Evolutionary conservation across 192 early-diverging fungal genomes (phyloP).

Genomic region (Spinellus fusiger): DNA sequence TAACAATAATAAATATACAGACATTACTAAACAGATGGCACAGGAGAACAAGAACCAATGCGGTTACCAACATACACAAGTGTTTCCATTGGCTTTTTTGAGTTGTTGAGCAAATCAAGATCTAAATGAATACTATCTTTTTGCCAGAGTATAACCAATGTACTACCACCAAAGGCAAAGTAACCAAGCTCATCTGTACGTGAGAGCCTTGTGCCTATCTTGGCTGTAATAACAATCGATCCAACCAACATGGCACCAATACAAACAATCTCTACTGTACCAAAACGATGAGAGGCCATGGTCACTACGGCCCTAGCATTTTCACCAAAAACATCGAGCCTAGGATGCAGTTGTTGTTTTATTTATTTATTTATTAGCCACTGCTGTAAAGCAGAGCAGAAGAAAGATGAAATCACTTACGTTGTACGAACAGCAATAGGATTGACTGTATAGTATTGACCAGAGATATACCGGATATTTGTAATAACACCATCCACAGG

Average conservation of each 20-base stretch:
- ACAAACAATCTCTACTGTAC: slow-evolving; percentile 59
- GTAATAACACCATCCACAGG: slow-evolving; percentile 65
- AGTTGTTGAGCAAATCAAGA: slow-evolving; percentile 60
- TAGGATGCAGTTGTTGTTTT: not conserved
- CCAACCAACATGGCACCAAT: slow-evolving; percentile 89
- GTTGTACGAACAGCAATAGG: slow-evolving; percentile 72
- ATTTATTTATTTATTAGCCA: not conserved
- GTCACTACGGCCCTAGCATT: slow-evolving; percentile 64
- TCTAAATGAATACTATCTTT: slow-evolving; percentile 58
- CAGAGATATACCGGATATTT: slow-evolving; percentile 44
- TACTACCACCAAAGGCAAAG: slow-evolving; percentile 82
- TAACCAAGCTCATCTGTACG: slow-evolving; percentile 77
- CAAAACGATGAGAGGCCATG: slow-evolving; percentile 60
- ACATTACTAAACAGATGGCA: not conserved
- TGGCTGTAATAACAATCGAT: slow-evolving; percentile 55
- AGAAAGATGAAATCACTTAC: not conserved
- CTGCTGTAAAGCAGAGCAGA: not conserved
- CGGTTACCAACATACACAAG: slow-evolving; percentile 38
- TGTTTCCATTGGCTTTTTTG: slow-evolving; percentile 61
- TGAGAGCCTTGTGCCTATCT: slow-evolving; percentile 30
- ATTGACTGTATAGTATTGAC: slow-evolving; percentile 78
- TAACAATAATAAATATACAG: not conserved
- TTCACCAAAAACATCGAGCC: slow-evolving; percentile 73
- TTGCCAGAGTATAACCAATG: slow-evolving; percentile 63
- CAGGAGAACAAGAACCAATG: slow-evolving; percentile 2